phyloP scores from a whole-genome alignment of 2,329 filamentous ascomycete species.

The Xylaria sp. region DNA sequence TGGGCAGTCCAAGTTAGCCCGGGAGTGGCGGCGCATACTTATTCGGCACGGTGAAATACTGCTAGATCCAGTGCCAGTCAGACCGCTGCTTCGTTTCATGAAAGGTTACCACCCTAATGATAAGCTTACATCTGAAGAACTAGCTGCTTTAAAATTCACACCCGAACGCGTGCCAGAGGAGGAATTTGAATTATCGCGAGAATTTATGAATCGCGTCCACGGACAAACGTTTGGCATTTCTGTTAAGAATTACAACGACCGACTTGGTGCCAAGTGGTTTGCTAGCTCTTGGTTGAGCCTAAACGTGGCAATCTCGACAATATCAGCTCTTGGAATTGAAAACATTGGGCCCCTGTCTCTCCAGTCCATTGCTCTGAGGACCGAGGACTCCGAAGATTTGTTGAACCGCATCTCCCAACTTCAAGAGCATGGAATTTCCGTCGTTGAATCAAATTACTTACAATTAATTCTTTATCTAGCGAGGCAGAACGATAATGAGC shows the following conservation, averaged over 20 bases:
- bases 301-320: constrained; percentile 69
- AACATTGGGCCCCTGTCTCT: constrained; percentile 77
- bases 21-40: constrained; percentile 54
- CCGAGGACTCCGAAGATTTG: constrained; percentile 62
- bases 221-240: constrained; percentile 47
- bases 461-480: constrained; percentile 70
- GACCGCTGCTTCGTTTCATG: constrained; percentile 56
- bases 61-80: constrained; percentile 43
- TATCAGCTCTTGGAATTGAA: constrained; percentile 73
- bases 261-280: constrained; percentile 79
- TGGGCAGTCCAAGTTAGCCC: constrained; percentile 52
- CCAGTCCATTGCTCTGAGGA: constrained; percentile 75
- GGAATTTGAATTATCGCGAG: constrained; percentile 38
- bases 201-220: constrained; percentile 47
- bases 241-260: constrained; percentile 65
- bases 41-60: constrained; percentile 51
- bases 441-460: constrained; percentile 68
- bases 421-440: constrained; percentile 63
- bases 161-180: constrained; percentile 17
- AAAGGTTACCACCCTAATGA: constrained; percentile 51
- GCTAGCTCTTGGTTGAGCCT: constrained; percentile 73
- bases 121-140: constrained; percentile 45
- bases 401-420: constrained; percentile 65
- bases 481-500: constrained; percentile 55
- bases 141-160: constrained; percentile 20